Evolutionary conservation across 805 yeast species (phyloP).

Genomic region (Yarrowia sp.): DNA sequence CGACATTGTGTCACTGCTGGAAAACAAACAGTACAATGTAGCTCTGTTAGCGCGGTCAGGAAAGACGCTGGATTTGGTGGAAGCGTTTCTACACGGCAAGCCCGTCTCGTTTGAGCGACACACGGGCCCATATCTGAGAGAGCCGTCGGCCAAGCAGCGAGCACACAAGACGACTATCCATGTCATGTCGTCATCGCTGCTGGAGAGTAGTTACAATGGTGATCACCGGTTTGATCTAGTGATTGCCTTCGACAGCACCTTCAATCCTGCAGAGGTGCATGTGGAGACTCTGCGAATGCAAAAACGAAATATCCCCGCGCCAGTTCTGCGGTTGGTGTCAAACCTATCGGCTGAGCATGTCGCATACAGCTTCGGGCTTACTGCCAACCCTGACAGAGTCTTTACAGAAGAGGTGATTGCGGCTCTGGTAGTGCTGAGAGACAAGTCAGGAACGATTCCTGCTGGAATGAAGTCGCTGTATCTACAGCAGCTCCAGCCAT

Average conservation of each 20-base stretch:
- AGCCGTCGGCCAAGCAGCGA: slow-evolving; percentile 36
- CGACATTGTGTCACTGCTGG: slow-evolving; percentile 58
- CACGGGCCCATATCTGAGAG: slow-evolving; percentile 61
- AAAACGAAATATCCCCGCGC: slow-evolving; percentile 45
- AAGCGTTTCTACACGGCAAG: slow-evolving; percentile 74
- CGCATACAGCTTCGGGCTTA: slow-evolving; percentile 47
- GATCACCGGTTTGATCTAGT: slow-evolving; percentile 50
- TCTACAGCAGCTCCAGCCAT: slow-evolving; percentile 58
- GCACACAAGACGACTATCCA: slow-evolving; percentile 40
- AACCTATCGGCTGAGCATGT: slow-evolving; percentile 83
- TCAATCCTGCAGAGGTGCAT: slow-evolving; percentile 44
- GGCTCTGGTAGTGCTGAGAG: slow-evolving; percentile 77
- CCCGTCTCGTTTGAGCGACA: slow-evolving; percentile 60
- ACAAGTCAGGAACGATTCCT: slow-evolving; percentile 76
- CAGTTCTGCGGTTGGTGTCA: slow-evolving; percentile 67
- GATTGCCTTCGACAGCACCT: slow-evolving; percentile 59
- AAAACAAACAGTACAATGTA: slow-evolving; percentile 46
- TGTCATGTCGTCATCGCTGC: slow-evolving; percentile 43
- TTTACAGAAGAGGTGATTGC: slow-evolving; percentile 69
- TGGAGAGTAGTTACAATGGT: slow-evolving; percentile 31
- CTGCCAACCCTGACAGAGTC: slow-evolving; percentile 37
- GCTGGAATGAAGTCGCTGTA: slow-evolving; percentile 75
- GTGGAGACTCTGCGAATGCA: slow-evolving; percentile 36
- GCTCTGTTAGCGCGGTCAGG: slow-evolving; percentile 72
- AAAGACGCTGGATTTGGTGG: slow-evolving; percentile 68